Evolutionary conservation across 108 stramenopile genomes (phyloP).

Genomic region (Asterionellopsis glacialis): DNA sequence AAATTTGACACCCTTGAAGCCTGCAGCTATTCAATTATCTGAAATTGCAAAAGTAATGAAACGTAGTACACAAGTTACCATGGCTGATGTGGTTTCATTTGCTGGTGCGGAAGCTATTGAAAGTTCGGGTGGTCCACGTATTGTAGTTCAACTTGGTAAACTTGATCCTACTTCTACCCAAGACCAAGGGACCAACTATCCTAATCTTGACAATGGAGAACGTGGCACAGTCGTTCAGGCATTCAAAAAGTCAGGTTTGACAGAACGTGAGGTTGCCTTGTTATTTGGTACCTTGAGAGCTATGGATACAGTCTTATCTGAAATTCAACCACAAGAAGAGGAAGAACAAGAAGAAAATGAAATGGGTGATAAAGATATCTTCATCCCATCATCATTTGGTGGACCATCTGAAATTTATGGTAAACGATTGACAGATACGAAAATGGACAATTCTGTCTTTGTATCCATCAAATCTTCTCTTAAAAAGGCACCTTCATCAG

Average conservation of each 20-base stretch:
- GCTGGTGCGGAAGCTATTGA: constrained; percentile 76
- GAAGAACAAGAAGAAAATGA: constrained; percentile 59
- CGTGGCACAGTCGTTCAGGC: constrained; percentile 29
- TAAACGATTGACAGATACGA: constrained; percentile 14
- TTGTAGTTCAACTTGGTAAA: constrained; percentile 71
- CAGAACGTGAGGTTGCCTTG: constrained; percentile 86
- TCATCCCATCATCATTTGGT: constrained; percentile 36
- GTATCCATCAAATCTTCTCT: constrained; percentile 28
- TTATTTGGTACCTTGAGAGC: constrained; percentile 59
- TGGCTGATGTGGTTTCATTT: constrained; percentile 77
- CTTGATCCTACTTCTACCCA: constrained; percentile 40
- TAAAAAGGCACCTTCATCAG: constrained; percentile 22
- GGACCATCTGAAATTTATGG: constrained; percentile 57
- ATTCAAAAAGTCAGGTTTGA: constrained; percentile 64
- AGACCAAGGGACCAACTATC: constrained; percentile 34
- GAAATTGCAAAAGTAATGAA: constrained; percentile 64
- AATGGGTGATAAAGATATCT: constrained; percentile 69
- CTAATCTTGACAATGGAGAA: neutral
- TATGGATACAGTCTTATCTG: constrained; percentile 64
- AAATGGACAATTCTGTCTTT: neutral
- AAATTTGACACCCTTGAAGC: constrained; percentile 22
- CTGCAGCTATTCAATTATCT: constrained; percentile 47
- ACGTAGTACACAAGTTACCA: constrained; percentile 67
- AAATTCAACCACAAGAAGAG: constrained; percentile 66
- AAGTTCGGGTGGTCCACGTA: constrained; percentile 72